These are phyloP conservation scores for Trametes punicea DNA, from an alignment of 768 basidiomycete genomes.

Conservation along the genomic window DNA sequence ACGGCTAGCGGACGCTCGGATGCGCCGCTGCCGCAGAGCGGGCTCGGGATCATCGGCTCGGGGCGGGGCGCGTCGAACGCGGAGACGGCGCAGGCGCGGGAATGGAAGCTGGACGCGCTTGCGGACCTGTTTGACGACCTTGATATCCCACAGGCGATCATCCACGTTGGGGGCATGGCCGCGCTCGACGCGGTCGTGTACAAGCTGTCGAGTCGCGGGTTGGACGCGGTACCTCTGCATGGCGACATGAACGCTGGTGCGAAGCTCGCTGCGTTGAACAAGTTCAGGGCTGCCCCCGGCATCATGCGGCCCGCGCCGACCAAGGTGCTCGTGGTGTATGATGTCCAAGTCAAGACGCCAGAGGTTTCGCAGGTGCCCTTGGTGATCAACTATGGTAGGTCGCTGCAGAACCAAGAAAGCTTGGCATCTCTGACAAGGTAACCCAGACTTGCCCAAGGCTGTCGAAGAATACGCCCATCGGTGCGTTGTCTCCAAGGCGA, in stretches of 20 bases:
- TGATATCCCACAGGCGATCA: slow-evolving; percentile 74
- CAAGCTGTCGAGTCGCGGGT: slow-evolving; percentile 78
- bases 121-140: slow-evolving; percentile 88
- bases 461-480: slow-evolving; percentile 98
- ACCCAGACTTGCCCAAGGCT: slow-evolving; percentile 80
- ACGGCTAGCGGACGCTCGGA: slow-evolving; percentile 79
- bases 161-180: slow-evolving; percentile 86
- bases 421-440: neutral
- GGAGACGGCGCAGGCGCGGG: slow-evolving; percentile 80
- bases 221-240: slow-evolving; percentile 91
- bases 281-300: slow-evolving; percentile 63
- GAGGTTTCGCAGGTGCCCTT: slow-evolving; percentile 90
- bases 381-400: slow-evolving; percentile 91
- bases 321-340: slow-evolving; percentile 88
- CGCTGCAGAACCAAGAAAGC: neutral
- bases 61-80: slow-evolving; percentile 80
- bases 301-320: slow-evolving; percentile 64
- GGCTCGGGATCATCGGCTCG: slow-evolving; percentile 89
- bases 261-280: slow-evolving; percentile 78
- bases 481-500: slow-evolving; percentile 36
- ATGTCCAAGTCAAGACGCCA: slow-evolving; percentile 86
- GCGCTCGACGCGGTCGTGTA: slow-evolving; percentile 87
- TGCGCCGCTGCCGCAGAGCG: slow-evolving; percentile 38
- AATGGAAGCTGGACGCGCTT: slow-evolving; percentile 94
- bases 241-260: slow-evolving; percentile 89